Percentiles rank a stretch among this genome's conserved stretches.
These are phyloP conservation scores for Kwoniella dendrophila DNA, from an alignment of 768 basidiomycete genomes.

Conservation along the genomic window DNA sequence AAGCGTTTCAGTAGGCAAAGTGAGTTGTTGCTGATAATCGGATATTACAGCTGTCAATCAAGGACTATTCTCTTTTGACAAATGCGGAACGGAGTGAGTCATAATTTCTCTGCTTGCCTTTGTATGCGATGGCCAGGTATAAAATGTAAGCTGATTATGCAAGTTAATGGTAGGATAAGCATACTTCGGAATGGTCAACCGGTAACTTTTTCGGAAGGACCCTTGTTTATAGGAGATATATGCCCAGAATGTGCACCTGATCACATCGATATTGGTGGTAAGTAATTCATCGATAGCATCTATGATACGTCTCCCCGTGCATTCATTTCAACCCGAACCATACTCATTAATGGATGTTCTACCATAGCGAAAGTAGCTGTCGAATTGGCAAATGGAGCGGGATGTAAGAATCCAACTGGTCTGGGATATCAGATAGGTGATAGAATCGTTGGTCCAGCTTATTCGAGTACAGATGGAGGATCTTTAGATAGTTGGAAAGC, in stretches of 20 bases:
- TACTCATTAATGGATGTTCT: too few relatives aligned
- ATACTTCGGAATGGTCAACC: conserved; percentile 6
- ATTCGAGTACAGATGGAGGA: neutral
- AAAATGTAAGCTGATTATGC: too few relatives aligned
- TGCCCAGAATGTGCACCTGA: neutral
- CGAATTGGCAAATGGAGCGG: neutral
- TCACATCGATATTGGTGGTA: conserved; percentile 1
- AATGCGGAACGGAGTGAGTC: conserved; percentile 5
- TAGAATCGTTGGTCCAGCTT: neutral
- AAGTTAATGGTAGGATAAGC: too few relatives aligned
- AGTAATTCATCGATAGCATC: neutral
- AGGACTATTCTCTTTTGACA: neutral
- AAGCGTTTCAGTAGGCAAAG: neutral
- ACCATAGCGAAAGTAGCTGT: neutral
- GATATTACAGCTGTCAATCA: neutral
- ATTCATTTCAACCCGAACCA: too few relatives aligned
- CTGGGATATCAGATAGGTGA: neutral
- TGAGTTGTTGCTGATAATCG: neutral
- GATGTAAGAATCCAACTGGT: neutral
- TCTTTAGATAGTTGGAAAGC: conserved; percentile 2
- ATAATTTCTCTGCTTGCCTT: neutral
- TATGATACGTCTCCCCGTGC: too few relatives aligned
- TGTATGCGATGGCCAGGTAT: too few relatives aligned
- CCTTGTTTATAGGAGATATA: conserved; percentile 1
- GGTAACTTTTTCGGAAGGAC: neutral